These are phyloP conservation scores for Chernovozyma sophiae-reginae DNA, from an alignment of 1,139 yeast species.

Conservation along the genomic window DNA sequence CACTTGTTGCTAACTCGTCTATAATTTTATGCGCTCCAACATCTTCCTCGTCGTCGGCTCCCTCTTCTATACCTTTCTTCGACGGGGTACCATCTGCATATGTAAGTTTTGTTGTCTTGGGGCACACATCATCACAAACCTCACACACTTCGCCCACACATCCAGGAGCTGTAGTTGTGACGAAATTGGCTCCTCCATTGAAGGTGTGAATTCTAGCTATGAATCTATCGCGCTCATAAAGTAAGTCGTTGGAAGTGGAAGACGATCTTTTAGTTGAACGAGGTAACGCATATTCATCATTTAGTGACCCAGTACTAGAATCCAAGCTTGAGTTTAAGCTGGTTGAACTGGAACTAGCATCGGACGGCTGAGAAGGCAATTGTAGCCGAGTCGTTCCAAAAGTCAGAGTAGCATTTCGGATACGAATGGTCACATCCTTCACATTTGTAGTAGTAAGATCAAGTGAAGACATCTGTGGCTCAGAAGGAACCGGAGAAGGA, in stretches of 20 bases:
- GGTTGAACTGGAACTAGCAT: not conserved
- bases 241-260: conserved; percentile 39
- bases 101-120: conserved; percentile 36
- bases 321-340: conserved; percentile 3
- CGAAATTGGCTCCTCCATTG: conserved; percentile 14
- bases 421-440: not conserved
- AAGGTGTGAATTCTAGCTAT: conserved; percentile 37
- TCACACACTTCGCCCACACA: conserved; percentile 22
- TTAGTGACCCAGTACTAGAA: not conserved
- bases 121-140: conserved; percentile 35
- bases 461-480: not conserved
- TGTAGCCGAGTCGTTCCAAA: not conserved
- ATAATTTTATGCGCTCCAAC: no score
- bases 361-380: not conserved
- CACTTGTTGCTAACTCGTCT: no score
- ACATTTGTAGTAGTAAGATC: no score
- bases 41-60: not conserved
- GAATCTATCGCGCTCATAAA: conserved; percentile 43
- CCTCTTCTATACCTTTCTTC: not conserved
- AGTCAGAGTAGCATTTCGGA: not conserved
- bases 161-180: conserved; percentile 6
- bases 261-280: conserved; percentile 30
- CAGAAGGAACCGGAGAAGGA: conserved; percentile 4
- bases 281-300: not conserved
- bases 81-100: not conserved